Base-by-base conservation (phyloP, 106 monocot genomes). In the Ottelia alismoides region DNA sequence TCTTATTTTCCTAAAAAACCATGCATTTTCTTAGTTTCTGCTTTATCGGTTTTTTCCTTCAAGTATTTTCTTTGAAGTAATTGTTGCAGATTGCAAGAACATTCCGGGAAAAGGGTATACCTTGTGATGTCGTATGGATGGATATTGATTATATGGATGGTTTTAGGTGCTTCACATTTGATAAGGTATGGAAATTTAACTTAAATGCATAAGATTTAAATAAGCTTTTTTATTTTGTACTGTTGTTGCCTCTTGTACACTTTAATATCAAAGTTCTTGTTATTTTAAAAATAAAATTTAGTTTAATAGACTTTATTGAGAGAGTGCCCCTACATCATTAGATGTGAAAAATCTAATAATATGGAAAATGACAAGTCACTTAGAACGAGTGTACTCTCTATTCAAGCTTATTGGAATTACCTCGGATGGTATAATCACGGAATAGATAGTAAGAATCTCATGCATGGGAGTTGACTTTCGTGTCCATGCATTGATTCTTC, bases 81-180 rank as follows among this genome's bases (percentile, higher is more conserved):
- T 64, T 18, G 22, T 11, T 51, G 51, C 78, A 96, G 94, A 78
- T 85, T 74, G 85, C 89, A 51, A 76, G 67, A 65, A 89, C 81
- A 74, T 98, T 98, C 73, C 75, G 85, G 20, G 76, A 98, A 60
- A 98, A 82, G 68, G 45, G 52, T 30, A 89, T 98, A 72, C 96
- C 96, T 45, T 89, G 96, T 77, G 96, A 98, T 79, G 96, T 82
- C 16, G 75, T 98, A 67, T 98, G 89, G 96, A 98, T 98, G 96
- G 96, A 98, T 55, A 98, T 98, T 50, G 96, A 98, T 69, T 98
- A 98, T 65, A 98, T 98, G 96, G 89, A 98, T 85, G 96, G 96
- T 28, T 98, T 89, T 60, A 77, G 76, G 48, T 89, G 96, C 57
- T 98, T 98, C 63, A 98, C 96, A 16, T 98, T 98, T 79, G 85